Base-by-base conservation (phyloP, 2,329 filamentous ascomycete species). In the Alternaria ethzedia region DNA sequence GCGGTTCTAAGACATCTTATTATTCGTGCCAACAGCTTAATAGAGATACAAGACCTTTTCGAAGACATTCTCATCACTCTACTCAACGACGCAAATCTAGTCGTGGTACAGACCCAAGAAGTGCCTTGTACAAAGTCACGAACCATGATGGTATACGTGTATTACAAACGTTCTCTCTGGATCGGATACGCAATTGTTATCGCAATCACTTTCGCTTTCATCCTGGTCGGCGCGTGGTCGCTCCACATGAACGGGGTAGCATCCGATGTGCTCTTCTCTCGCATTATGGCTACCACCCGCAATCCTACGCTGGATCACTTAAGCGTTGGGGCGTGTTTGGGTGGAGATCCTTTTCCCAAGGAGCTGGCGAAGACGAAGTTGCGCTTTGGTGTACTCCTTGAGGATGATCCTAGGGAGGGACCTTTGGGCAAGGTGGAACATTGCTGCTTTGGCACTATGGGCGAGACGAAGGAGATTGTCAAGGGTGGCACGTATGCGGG, bases 321-420 rank as follows among this genome's bases (percentile, higher is more conserved):
- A 25, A 76, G 72, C 79, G 73, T 83, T 46, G 75, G 79, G 6
- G 74, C 79, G 4, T 82, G 80, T 67, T 67, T 82, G 2, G 80
- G 80, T 3, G 78, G 79, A 7, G 79, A 82, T 57, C 80, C 80
- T 1, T 81, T 82, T 41, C 79, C 80, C 1, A 76, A 75, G 59
- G 80, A 80, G 45, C 61, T 82, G 11, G 74, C 70, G 20, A 59
- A 74, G 61, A 80, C 77, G 15, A 79, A 80, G 55, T 57, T 82
- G 36, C 67, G 77, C 26, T 82, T 82, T 58, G 80, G 80, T 0
- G 79, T 82, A 3, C 63, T 82, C 49, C 59, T 79, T 1, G 77
- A 81, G 43, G 77, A 80, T 10, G 72, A 77, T 23, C 70, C 69
- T 4, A 68, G 71, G 5, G 75, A 79, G 45, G 78, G 77, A 0